Evolutionary conservation across 352 stramenopile species (phyloP), one percentile per base, ranked within the genome.

Genomic region (Phytophthora pseudosyringae): DNA sequence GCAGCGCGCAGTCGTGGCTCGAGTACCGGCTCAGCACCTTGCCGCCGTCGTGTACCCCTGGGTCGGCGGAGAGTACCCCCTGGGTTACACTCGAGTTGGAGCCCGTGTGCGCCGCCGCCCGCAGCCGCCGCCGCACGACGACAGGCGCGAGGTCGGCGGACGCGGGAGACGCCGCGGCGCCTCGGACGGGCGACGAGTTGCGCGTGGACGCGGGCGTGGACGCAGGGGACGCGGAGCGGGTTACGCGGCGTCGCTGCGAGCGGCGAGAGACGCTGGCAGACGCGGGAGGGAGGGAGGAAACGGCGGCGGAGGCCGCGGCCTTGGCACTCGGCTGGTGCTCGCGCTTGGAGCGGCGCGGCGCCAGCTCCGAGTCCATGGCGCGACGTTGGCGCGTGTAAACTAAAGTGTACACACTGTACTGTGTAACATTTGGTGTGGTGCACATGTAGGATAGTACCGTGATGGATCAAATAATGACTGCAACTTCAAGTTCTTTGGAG

Each of bases 1-100:
- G 50, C 31, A 84, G 26, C 28, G 71, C 78, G 47, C 80, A 87
- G 28, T 86, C 73, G 11, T 67, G 74, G 15, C 76, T 79, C 29
- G 73, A 80, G 62, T 84, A 87, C n/a, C 51, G 49, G 3, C 74
- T 74, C 10, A 89, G 61, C 25, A 83, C 69, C 38, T 80, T 77
- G 26, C 38, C 38, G 57, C 52, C 33, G 67, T 72, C 18, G 62
- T 47, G 53, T 51, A 58, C 15, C 16, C 61, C 45, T 15, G 40
- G 28, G 40, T 50, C 39, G 18, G 18, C 16, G 1, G 31, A 60
- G 15, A 32, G 48, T 39, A 58, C 26, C 39, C 32, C 36, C 2
- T 59, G 48, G 36, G 43, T 53, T 59, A 54, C 45, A 15, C 38
- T 28, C 7, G 45, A 56, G 12, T 35, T 62, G 8, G 39, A 32